Conservation (phyloP, 306 rosid genomes). For the Prunus mira region DNA sequence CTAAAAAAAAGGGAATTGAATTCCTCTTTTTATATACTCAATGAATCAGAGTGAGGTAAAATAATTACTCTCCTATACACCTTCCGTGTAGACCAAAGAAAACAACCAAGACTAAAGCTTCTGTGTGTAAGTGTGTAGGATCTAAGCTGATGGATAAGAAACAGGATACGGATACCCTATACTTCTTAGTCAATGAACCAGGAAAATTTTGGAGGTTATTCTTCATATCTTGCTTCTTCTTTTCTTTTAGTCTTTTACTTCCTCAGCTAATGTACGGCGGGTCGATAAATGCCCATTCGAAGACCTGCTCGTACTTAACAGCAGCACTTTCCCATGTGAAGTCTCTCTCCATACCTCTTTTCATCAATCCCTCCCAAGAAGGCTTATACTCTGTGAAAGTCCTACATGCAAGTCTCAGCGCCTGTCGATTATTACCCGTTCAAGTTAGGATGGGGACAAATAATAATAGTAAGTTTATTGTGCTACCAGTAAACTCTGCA, state of each 20-base stretch:
- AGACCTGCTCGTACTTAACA: slow-evolving; percentile 61
- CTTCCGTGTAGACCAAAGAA: not conserved
- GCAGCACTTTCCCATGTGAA: slow-evolving; percentile 83
- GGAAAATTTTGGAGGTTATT: not conserved
- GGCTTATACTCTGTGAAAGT: slow-evolving; percentile 60
- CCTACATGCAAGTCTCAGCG: slow-evolving; percentile 45
- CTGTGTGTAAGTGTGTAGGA: not conserved
- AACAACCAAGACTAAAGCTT: not conserved
- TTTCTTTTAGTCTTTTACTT: not conserved
- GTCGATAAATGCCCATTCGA: slow-evolving; percentile 64
- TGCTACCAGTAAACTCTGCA: not conserved
- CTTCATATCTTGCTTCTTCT: not conserved
- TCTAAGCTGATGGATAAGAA: not conserved
- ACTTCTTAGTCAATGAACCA: not conserved
- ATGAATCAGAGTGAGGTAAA: not conserved
- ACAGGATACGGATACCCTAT: not conserved
- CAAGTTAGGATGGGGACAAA: not conserved
- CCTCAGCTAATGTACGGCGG: slow-evolving; percentile 59
- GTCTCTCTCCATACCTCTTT: slow-evolving; percentile 67
- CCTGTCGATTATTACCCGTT: slow-evolving; percentile 37
- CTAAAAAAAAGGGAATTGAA: no score
- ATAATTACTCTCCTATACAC: not conserved
- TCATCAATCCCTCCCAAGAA: slow-evolving; percentile 79
- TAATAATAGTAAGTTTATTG: not conserved
- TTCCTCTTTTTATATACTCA: not conserved